Evolutionary conservation across 495 filamentous ascomycete species (phyloP).

Genomic region (Podospora pseudocomata): DNA sequence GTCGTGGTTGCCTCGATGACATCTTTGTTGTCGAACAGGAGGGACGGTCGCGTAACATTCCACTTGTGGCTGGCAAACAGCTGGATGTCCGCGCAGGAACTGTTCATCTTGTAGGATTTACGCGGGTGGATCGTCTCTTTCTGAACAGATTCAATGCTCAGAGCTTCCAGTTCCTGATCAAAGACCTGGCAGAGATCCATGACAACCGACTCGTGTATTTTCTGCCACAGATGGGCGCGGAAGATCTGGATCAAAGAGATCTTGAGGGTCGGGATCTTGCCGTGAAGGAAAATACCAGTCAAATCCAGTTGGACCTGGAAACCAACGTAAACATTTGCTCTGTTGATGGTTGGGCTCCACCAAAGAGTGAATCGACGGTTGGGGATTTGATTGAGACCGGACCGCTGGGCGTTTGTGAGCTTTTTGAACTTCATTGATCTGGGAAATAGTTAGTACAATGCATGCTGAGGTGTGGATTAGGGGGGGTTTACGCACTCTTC

Average conservation of each 20-base stretch:
- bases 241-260: conserved; percentile 99
- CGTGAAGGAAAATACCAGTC: conserved; percentile 98
- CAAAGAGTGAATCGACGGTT: conserved; percentile 99
- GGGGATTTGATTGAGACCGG: conserved; percentile 98
- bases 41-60: conserved; percentile 91
- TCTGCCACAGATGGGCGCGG: conserved; percentile 99
- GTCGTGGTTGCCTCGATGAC: conserved; percentile 91
- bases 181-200: conserved; percentile 99
- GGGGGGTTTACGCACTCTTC: conserved; percentile 7
- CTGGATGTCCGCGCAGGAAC: conserved; percentile 96
- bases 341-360: conserved; percentile 86
- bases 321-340: conserved; percentile 84
- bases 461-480: conserved; percentile 39
- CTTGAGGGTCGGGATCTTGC: conserved; percentile 98
- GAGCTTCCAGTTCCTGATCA: conserved; percentile 92
- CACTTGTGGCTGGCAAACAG: conserved; percentile 98
- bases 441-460: conserved; percentile 51
- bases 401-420: conserved; percentile 95
- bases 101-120: conserved; percentile 99
- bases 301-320: conserved; percentile 99
- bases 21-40: conserved; percentile 96
- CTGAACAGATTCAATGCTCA: conserved; percentile 97
- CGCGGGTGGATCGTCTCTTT: conserved; percentile 99
- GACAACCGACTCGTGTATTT: conserved; percentile 98
- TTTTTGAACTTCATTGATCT: conserved; percentile 97